A percentile compares a stretch with the other conserved stretches of the same genome.
Evolutionary conservation across 1,284 basidiomycete genomes (phyloP).

Genomic region (Neonothopanus nambi): DNA sequence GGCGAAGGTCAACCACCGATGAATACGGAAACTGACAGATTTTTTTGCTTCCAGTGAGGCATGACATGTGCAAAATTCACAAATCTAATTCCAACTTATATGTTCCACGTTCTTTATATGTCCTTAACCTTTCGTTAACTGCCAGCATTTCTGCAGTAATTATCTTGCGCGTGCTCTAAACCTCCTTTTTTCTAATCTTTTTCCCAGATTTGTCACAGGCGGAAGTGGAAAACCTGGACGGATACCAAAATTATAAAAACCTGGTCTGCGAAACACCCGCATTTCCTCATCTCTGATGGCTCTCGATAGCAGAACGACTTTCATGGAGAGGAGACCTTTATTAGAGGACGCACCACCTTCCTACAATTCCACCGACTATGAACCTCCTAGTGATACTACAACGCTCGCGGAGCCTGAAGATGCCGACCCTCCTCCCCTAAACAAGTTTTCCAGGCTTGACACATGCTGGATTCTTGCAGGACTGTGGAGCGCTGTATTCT

Average conservation of each 20-base stretch:
- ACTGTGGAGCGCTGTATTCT: slow-evolving; percentile 77
- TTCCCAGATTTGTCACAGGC: slow-evolving; percentile 11
- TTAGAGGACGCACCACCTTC: slow-evolving; percentile 43
- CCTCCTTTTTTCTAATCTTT: background rate
- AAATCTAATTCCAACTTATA: background rate
- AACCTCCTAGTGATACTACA: slow-evolving; percentile 33
- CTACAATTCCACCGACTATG: slow-evolving; percentile 42
- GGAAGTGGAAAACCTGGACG: slow-evolving; percentile 4
- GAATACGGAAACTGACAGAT: slow-evolving; percentile 41
- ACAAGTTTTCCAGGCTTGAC: slow-evolving; percentile 52
- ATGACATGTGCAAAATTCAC: slow-evolving; percentile 3
- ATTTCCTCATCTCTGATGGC: slow-evolving; percentile 33
- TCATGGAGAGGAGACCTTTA: slow-evolving; percentile 43
- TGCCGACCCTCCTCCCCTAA: slow-evolving; percentile 31
- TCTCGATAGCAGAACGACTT: slow-evolving; percentile 39
- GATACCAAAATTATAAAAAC: slow-evolving; percentile 13
- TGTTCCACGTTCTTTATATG: slow-evolving; percentile 6
- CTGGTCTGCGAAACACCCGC: slow-evolving; percentile 7
- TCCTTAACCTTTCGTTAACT: slow-evolving; percentile 4
- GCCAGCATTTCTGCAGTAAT: slow-evolving; percentile 5
- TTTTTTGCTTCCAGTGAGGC: slow-evolving; percentile 20
- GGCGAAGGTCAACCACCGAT: slow-evolving; percentile 36
- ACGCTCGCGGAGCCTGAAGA: slow-evolving; percentile 22
- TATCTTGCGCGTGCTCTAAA: background rate
- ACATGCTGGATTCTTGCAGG: slow-evolving; percentile 71